A percentile compares a stretch with the other conserved stretches of the same genome.
These are phyloP conservation scores for Ichthyophthirius multifiliis DNA, from an alignment of 169 alveolate species.

Conservation along the genomic window DNA sequence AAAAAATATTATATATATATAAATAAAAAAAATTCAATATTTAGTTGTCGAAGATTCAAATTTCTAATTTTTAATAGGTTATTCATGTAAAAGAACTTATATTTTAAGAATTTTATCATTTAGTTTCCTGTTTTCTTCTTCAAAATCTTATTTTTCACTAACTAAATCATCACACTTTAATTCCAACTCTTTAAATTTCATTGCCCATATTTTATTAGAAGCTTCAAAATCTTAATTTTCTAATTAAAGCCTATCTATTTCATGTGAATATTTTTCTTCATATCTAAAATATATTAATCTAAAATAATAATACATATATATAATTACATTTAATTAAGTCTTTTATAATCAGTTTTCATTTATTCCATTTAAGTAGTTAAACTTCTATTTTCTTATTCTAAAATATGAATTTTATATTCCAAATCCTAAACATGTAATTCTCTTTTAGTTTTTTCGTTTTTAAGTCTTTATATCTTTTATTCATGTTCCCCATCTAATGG, in stretches of 20 bases:
- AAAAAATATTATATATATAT: too few species aligned
- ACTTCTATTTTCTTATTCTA: conserved; percentile 1
- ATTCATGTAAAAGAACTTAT: neutral
- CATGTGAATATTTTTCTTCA: conserved; percentile 4
- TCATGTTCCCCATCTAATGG: conserved; percentile 1
- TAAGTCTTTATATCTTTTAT: neutral
- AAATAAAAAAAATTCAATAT: too few species aligned
- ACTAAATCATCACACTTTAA: neutral
- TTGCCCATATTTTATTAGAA: neutral
- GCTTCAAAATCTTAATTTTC: conserved; percentile 1
- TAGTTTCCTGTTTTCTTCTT: neutral
- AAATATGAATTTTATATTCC: conserved; percentile 1
- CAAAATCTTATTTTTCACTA: conserved; percentile 3
- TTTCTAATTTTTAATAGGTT: conserved; percentile 1
- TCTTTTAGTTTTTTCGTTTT: neutral
- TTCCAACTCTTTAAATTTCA: neutral
- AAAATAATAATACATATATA: neutral
- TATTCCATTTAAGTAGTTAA: neutral
- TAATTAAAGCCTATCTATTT: neutral
- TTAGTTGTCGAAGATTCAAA: too few species aligned
- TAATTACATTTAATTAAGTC: neutral
- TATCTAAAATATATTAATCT: neutral
- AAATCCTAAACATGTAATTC: conserved; percentile 1
- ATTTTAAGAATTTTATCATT: conserved; percentile 6
- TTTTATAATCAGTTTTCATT: neutral